A percentile compares a stretch with the other conserved stretches of the same genome.
Conservation (phyloP, 1,284 basidiomycete species). For the Heterobasidion parviporum region DNA sequence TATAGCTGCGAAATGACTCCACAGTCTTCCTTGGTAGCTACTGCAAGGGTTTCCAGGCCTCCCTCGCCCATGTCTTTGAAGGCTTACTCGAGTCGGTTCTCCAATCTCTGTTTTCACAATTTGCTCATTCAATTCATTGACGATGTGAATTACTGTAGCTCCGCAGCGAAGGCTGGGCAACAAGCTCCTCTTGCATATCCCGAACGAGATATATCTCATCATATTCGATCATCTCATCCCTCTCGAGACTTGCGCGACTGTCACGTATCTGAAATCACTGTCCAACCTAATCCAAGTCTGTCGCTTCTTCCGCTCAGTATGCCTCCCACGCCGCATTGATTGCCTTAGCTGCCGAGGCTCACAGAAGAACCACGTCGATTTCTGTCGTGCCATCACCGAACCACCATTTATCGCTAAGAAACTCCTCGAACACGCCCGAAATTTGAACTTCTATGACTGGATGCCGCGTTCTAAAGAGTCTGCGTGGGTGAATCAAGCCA, state of each 20-base stretch:
- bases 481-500: neutral
- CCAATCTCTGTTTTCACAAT: neutral
- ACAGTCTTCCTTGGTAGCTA: too few relatives aligned
- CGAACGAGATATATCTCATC: neutral
- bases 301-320: neutral
- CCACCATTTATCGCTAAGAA: neutral
- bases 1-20: too few relatives aligned
- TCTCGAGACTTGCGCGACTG: neutral
- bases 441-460: neutral
- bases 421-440: neutral
- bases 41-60: too few relatives aligned
- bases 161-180: neutral
- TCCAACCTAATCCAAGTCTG: neutral
- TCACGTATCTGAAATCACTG: neutral
- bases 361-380: neutral
- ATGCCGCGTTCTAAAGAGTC: neutral
- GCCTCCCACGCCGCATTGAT: neutral
- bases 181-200: neutral
- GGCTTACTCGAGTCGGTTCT: neutral
- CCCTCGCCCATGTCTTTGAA: neutral
- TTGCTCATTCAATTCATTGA: neutral
- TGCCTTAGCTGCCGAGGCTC: neutral
- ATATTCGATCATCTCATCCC: neutral
- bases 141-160: neutral
- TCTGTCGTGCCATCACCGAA: neutral